Evolutionary conservation across 225 moss, liverwort and hornwort species (phyloP), one percentile per base, ranked within the genome.

Genomic region (Sphagnum contortum): DNA sequence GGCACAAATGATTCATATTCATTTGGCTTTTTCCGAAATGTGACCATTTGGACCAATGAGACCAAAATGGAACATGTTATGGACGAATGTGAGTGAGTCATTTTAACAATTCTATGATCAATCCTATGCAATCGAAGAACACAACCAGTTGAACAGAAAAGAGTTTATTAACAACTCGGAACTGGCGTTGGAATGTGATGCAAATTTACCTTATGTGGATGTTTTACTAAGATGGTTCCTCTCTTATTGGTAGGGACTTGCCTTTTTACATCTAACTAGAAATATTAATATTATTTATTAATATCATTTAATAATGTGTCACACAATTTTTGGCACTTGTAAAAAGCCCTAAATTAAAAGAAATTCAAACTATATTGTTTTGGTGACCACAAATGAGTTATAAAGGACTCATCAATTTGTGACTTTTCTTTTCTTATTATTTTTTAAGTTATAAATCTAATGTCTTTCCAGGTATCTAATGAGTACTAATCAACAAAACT

Each of bases 61-160:
- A 29, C 29, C 8, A 59, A 59, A 82, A 49, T 82, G 82, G 82
- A 76, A 48, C 5, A 78, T 82, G 9, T 7, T 66, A 13, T 79
- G 68, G 64, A 76, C 82, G 6, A 82, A 71, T 4, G 82, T 82
- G 60, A 76, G 82, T 82, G 60, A 76, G 73, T 0, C 79, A 79
- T 29, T 29, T 29, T 29, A 29, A 29, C 29, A 29, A 29, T 29
- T 29, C 29, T 29, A 29, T 1, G 29, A 29, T 0, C 0, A 64
- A 70, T 9, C 66, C 5, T 0, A 68, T 70, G 2, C 54, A 70
- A 7, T 75, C 78, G 3, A 72, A 70, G 0, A 10, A 6, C 2
- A 5, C 0, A 8, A 49, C 77, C 0, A 69, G 74, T 0, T 77
- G 71, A 66, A 51, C 57, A 8, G 59, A 74, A 29, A 29, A 4